A percentile compares a stretch with the other conserved stretches of the same genome.
phyloP scores from a whole-genome alignment of 2,329 filamentous ascomycete species.

The Stachybotrys chartarum region DNA sequence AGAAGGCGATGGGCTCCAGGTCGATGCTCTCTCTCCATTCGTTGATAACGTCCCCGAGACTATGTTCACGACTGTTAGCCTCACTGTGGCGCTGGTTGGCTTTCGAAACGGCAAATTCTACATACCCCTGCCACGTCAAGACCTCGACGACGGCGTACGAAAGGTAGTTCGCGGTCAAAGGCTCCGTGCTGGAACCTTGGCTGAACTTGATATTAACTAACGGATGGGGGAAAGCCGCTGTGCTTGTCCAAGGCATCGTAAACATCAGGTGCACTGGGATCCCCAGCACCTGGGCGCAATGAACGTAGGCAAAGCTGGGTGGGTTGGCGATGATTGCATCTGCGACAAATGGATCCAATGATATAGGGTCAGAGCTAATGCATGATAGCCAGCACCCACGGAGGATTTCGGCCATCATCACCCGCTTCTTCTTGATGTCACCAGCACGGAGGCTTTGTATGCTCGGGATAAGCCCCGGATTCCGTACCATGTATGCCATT shows the following conservation, averaged over 20 bases:
- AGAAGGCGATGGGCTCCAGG: conserved; percentile 13
- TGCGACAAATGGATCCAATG: neutral
- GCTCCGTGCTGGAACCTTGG: neutral
- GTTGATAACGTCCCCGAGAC: conserved; percentile 61
- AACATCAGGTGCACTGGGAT: neutral
- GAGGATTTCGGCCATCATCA: conserved; percentile 14
- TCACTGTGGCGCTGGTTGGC: too few relatives aligned
- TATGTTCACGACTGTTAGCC: conserved; percentile 2
- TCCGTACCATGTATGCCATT: conserved; percentile 28
- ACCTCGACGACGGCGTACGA: neutral
- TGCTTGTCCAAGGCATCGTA: neutral
- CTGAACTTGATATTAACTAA: neutral
- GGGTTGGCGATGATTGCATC: neutral
- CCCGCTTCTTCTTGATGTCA: conserved; percentile 17
- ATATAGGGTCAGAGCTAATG: conserved; percentile 26
- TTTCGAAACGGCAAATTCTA: neutral
- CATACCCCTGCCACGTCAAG: neutral
- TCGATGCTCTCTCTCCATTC: conserved; percentile 25
- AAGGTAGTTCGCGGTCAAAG: neutral
- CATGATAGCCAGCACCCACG: conserved; percentile 13
- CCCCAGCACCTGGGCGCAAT: neutral
- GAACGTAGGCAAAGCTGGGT: neutral
- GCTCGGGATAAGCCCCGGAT: conserved; percentile 19
- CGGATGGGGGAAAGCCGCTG: neutral
- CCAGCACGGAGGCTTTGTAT: conserved; percentile 16